Conservation (phyloP, 2,329 filamentous ascomycete genomes). For the Neodidymelliopsis sp. region DNA sequence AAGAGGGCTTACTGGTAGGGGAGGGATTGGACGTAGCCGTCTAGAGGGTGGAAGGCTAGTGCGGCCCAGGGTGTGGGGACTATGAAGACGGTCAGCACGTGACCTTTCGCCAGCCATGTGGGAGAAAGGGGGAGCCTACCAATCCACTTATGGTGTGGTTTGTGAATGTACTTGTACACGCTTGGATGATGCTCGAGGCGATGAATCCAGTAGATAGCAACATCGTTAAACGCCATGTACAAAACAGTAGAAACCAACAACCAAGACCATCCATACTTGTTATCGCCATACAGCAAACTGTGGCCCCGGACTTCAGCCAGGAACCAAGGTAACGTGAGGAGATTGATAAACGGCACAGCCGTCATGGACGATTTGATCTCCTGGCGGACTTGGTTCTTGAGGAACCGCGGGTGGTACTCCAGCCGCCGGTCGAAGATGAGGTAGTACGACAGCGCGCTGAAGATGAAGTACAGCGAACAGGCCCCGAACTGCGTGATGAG, state of each 20-base stretch:
- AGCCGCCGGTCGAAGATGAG: conserved; percentile 54
- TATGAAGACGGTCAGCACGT: conserved; percentile 24
- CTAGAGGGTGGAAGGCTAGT: conserved; percentile 58
- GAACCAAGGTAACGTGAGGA: conserved; percentile 57
- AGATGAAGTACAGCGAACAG: conserved; percentile 23
- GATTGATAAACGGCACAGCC: conserved; percentile 56
- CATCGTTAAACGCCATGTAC: conserved; percentile 58
- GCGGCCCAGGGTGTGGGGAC: conserved; percentile 59
- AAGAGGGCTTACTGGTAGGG: conserved; percentile 54
- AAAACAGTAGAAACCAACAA: conserved; percentile 49
- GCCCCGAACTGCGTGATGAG: conserved; percentile 26
- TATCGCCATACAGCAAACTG: conserved; percentile 52
- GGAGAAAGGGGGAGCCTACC: too few species aligned
- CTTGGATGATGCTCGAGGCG: conserved; percentile 56
- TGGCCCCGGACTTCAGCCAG: conserved; percentile 58
- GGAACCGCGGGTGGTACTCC: conserved; percentile 58
- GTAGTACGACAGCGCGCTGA: conserved; percentile 28
- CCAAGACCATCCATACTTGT: conserved; percentile 46
- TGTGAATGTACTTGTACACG: conserved; percentile 58
- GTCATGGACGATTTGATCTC: conserved; percentile 55
- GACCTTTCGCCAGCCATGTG: too few species aligned
- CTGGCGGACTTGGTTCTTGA: conserved; percentile 57
- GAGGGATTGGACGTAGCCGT: conserved; percentile 57
- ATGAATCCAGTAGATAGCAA: conserved; percentile 60
- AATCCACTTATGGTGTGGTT: conserved; percentile 61